Conservation (phyloP, 495 filamentous ascomycete genomes). For the Penicillium coprophilum region DNA sequence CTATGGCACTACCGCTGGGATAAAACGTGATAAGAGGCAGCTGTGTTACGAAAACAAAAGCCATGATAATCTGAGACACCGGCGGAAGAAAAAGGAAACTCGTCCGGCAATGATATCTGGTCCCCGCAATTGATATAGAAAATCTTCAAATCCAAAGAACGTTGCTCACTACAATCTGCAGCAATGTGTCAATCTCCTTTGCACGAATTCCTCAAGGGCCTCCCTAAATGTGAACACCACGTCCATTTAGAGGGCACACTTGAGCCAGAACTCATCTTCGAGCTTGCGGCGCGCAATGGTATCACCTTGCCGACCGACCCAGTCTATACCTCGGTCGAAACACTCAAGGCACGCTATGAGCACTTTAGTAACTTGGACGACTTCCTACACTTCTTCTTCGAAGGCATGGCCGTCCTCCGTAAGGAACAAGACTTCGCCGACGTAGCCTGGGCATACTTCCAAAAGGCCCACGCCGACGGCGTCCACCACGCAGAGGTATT, state of each 20-base stretch:
- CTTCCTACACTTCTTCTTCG: conserved; percentile 77
- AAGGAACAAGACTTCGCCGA: conserved; percentile 64
- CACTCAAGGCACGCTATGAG: conserved; percentile 60
- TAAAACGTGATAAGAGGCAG: background rate
- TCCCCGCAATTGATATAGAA: conserved; percentile 1
- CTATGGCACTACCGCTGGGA: background rate
- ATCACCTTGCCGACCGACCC: conserved; percentile 61
- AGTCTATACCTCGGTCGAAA: conserved; percentile 57
- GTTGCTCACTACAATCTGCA: background rate
- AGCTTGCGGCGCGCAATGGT: conserved; percentile 61
- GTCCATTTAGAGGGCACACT: conserved; percentile 75
- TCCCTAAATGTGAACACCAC: conserved; percentile 81
- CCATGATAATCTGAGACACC: background rate
- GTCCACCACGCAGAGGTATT: conserved; percentile 77
- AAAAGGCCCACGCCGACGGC: conserved; percentile 59
- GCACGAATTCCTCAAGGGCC: conserved; percentile 61
- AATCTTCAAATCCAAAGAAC: background rate
- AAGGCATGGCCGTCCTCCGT: conserved; percentile 67
- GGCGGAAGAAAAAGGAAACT: conserved; percentile 13
- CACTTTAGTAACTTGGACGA: conserved; percentile 70
- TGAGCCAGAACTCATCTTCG: conserved; percentile 65
- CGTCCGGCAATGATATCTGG: background rate
- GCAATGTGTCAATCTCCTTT: conserved; percentile 39
- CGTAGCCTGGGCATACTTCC: conserved; percentile 73
- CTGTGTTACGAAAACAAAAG: background rate